A percentile compares a stretch with the other conserved stretches of the same genome.
phyloP scores from a whole-genome alignment of 768 basidiomycete genomes.

The Rhizopogon rudus region DNA sequence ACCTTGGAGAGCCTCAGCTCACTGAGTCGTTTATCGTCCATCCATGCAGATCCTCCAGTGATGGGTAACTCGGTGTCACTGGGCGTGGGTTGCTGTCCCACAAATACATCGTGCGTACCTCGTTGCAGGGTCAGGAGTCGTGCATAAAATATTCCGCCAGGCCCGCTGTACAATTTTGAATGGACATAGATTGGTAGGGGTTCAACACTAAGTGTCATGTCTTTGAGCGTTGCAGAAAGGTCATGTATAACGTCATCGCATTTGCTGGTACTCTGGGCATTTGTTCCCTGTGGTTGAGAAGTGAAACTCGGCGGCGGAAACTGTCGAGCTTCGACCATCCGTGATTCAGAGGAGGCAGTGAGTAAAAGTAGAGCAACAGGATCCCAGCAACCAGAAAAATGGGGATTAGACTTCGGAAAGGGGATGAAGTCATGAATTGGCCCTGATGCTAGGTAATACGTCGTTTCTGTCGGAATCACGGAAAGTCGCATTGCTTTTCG shows the following conservation, averaged over 20 bases:
- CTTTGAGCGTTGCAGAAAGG: slow-evolving; percentile 1
- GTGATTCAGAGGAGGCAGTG: slow-evolving; percentile 41
- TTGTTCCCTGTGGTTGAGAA: slow-evolving; percentile 20
- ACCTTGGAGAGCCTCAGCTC: slow-evolving; percentile 57
- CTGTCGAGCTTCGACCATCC: slow-evolving; percentile 56
- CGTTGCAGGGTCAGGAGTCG: slow-evolving; percentile 43
- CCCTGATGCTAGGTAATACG: slow-evolving; percentile 54
- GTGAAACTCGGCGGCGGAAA: slow-evolving; percentile 59
- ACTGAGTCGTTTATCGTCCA: slow-evolving; percentile 43
- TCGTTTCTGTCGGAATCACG: slow-evolving; percentile 40
- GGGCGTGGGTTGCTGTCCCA: slow-evolving; percentile 11
- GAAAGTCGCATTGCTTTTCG: slow-evolving; percentile 64
- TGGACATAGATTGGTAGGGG: slow-evolving; percentile 2
- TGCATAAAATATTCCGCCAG: slow-evolving; percentile 36
- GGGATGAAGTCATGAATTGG: slow-evolving; percentile 76
- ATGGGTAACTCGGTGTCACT: slow-evolving; percentile 30
- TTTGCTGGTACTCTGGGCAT: not conserved
- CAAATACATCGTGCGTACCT: slow-evolving; percentile 41
- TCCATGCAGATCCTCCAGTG: slow-evolving; percentile 54
- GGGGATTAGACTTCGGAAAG: slow-evolving; percentile 64
- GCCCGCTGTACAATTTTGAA: slow-evolving; percentile 29
- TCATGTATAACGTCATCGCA: not conserved
- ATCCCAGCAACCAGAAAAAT: slow-evolving; percentile 63
- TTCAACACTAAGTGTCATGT: slow-evolving; percentile 1
- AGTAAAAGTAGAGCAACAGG: slow-evolving; percentile 64